Percentiles rank a stretch among this genome's conserved stretches.
Evolutionary conservation across 2,329 filamentous ascomycete species (phyloP).

Genomic region (Helminthosporium solani): DNA sequence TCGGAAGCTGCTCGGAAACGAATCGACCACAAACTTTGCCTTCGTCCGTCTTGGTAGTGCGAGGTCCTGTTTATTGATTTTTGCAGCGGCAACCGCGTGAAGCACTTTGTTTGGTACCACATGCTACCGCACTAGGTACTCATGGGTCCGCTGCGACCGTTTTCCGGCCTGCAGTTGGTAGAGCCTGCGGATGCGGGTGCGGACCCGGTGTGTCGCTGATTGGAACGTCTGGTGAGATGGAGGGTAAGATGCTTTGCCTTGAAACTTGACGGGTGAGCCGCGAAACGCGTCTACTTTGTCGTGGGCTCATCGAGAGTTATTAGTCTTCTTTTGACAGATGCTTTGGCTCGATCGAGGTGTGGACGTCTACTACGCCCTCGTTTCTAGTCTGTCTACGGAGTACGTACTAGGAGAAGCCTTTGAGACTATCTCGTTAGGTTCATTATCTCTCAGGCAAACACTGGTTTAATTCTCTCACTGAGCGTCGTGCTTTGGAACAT

Average conservation of each 20-base stretch:
- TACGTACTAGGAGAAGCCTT: no score
- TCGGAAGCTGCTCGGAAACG: neutral
- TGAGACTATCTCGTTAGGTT: no score
- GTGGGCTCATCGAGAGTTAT: neutral
- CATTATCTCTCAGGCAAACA: no score
- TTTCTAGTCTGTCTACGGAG: no score
- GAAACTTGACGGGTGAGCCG: conserved; percentile 1
- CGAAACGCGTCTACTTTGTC: conserved; percentile 7
- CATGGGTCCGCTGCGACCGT: conserved; percentile 10
- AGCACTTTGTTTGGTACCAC: conserved; percentile 23
- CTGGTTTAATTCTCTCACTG: no score
- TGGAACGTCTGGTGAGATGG: conserved; percentile 17
- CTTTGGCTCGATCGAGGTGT: neutral
- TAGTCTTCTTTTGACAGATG: neutral
- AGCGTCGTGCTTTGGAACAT: no score
- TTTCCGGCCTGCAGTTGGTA: conserved; percentile 16
- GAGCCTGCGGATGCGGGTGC: conserved; percentile 1
- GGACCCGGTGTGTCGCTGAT: conserved; percentile 19
- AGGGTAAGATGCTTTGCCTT: conserved; percentile 3
- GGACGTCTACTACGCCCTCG: no score
- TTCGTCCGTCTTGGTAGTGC: neutral
- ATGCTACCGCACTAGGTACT: no score
- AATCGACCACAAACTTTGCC: neutral
- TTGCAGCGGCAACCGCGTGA: conserved; percentile 33
- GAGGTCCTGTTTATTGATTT: conserved; percentile 1